A percentile compares a stretch with the other conserved stretches of the same genome.
Conservation (phyloP, 495 filamentous ascomycete genomes). For the Bombardia bombarda region DNA sequence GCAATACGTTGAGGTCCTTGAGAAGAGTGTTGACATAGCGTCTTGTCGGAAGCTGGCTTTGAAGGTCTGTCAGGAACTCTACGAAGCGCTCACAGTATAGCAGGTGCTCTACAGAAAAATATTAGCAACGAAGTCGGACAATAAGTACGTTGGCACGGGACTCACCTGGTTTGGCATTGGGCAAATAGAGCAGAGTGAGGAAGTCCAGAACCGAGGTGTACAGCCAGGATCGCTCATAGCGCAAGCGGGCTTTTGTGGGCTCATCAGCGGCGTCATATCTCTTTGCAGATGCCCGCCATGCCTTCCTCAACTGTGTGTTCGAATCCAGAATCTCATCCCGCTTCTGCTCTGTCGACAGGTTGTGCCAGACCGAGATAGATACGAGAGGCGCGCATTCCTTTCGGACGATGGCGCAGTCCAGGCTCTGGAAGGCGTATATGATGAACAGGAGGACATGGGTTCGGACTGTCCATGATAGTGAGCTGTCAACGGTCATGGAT, state of each 20-base stretch:
- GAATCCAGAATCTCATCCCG: slow-evolving; percentile 63
- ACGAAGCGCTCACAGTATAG: slow-evolving; percentile 88
- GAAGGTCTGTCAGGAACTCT: slow-evolving; percentile 82
- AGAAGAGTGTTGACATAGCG: slow-evolving; percentile 88
- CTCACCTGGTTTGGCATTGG: slow-evolving; percentile 36
- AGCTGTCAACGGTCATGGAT: slow-evolving; percentile 77
- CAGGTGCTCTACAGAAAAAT: too few species aligned
- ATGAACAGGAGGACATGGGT: slow-evolving; percentile 79
- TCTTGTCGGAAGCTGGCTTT: slow-evolving; percentile 89
- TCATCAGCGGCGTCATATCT: slow-evolving; percentile 86
- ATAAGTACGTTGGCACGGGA: too few species aligned
- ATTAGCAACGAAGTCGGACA: too few species aligned
- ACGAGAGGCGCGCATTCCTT: slow-evolving; percentile 96
- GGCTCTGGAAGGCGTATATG: slow-evolving; percentile 85
- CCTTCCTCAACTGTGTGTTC: slow-evolving; percentile 64
- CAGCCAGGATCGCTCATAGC: slow-evolving; percentile 92
- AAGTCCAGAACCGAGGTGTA: slow-evolving; percentile 84
- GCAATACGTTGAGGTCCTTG: slow-evolving; percentile 82
- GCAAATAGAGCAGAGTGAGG: slow-evolving; percentile 59
- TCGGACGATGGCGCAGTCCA: slow-evolving; percentile 80
- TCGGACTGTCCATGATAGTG: slow-evolving; percentile 60
- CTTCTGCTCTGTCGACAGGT: slow-evolving; percentile 62
- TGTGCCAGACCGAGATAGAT: slow-evolving; percentile 92
- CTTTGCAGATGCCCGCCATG: slow-evolving; percentile 83
- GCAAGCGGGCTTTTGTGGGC: slow-evolving; percentile 62